phyloP scores from a whole-genome alignment of 1,284 basidiomycete species.

The Sporisorium sorghi region DNA sequence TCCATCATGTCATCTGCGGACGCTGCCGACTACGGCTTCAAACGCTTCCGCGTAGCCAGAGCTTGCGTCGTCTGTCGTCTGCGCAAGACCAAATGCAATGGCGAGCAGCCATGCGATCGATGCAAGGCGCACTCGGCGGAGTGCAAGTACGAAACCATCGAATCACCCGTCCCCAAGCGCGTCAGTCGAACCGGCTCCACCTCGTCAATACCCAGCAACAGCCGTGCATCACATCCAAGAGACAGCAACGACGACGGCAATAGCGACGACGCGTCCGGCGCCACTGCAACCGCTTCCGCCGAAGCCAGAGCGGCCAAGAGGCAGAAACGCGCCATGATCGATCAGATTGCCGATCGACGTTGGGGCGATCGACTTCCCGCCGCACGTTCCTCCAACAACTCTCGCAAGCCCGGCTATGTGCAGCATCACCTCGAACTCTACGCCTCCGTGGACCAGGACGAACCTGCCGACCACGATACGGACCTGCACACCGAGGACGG shows the following conservation, averaged over 20 bases:
- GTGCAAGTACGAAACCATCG: slow-evolving; percentile 47
- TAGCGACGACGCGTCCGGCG: slow-evolving; percentile 21
- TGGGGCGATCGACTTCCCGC: slow-evolving; percentile 34
- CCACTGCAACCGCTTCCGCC: slow-evolving; percentile 11
- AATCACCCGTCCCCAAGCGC: slow-evolving; percentile 31
- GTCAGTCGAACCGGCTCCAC: slow-evolving; percentile 28
- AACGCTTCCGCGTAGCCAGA: slow-evolving; percentile 42
- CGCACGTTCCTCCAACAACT: slow-evolving; percentile 19
- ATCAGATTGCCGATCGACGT: slow-evolving; percentile 41
- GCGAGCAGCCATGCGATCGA: slow-evolving; percentile 50
- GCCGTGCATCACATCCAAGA: slow-evolving; percentile 17
- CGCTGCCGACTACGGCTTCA: slow-evolving; percentile 52
- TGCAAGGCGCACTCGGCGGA: slow-evolving; percentile 49
- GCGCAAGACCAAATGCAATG: slow-evolving; percentile 52
- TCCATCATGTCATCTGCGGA: slow-evolving; percentile 46
- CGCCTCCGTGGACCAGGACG: slow-evolving; percentile 44
- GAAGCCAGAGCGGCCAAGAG: slow-evolving; percentile 34
- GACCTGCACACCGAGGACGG: slow-evolving; percentile 50
- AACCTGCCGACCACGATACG: slow-evolving; percentile 24
- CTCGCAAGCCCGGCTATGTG: slow-evolving; percentile 39
- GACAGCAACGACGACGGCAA: slow-evolving; percentile 17
- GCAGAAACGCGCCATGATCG: slow-evolving; percentile 47
- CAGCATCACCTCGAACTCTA: slow-evolving; percentile 45
- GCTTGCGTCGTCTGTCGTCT: slow-evolving; percentile 48
- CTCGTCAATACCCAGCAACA: slow-evolving; percentile 11